Evolutionary conservation across 306 rosid genomes (phyloP).

Genomic region (Gastrolobium villosum): DNA sequence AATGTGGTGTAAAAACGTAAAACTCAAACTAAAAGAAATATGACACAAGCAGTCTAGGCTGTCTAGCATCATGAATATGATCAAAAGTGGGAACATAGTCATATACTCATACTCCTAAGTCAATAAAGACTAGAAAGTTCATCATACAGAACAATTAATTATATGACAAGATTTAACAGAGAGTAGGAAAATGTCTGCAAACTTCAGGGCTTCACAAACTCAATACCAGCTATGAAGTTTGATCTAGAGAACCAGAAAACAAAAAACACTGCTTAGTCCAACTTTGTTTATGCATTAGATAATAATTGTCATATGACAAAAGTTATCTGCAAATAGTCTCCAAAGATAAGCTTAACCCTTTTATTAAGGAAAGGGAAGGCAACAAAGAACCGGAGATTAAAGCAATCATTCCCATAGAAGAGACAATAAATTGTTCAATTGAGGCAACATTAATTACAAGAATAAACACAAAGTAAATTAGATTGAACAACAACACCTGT

Average conservation of each 20-base stretch:
- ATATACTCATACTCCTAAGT: not conserved
- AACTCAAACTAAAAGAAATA: constrained; percentile 32
- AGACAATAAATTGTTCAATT: constrained; percentile 17
- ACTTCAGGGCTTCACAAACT: constrained; percentile 22
- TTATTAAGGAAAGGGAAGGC: not conserved
- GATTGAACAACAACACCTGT: constrained; percentile 68
- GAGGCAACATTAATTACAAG: constrained; percentile 5
- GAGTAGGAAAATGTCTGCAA: constrained; percentile 21
- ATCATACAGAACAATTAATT: constrained; percentile 20
- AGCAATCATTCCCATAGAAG: constrained; percentile 2
- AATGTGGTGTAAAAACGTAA: constrained; percentile 5
- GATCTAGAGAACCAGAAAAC: constrained; percentile 14
- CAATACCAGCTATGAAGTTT: constrained; percentile 29
- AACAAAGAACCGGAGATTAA: not conserved
- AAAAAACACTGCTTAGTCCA: not conserved
- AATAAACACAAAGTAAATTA: constrained; percentile 32
- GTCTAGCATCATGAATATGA: constrained; percentile 37
- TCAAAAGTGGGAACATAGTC: not conserved
- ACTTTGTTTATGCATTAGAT: constrained; percentile 16
- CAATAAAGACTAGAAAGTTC: constrained; percentile 23
- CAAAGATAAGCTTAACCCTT: constrained; percentile 1
- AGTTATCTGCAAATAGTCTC: constrained; percentile 6
- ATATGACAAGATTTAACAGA: constrained; percentile 30
- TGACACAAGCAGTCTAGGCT: constrained; percentile 11
- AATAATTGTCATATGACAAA: not conserved